phyloP scores from a whole-genome alignment of 441 rosid species.

The Gossypium schwendimanii region DNA sequence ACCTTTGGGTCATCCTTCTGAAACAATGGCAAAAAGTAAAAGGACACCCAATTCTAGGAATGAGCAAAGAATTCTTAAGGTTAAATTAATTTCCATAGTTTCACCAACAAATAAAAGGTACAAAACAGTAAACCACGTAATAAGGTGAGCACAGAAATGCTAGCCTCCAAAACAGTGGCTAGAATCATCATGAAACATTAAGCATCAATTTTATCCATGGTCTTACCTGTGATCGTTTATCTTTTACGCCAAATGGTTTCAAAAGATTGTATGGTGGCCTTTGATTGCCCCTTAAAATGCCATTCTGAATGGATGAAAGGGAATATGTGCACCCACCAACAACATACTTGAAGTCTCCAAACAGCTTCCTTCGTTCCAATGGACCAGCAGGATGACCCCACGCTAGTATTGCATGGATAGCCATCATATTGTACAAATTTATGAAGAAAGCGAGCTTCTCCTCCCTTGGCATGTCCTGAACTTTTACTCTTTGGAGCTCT shows the following conservation, averaged over 20 bases:
- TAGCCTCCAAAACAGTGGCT: background rate
- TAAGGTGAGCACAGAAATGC: background rate
- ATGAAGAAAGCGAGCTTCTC: conserved; percentile 75
- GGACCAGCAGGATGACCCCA: conserved; percentile 67
- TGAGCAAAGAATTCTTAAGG: background rate
- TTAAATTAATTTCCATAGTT: background rate
- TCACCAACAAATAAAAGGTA: background rate
- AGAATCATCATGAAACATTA: background rate
- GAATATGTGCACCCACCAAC: conserved; percentile 69
- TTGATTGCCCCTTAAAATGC: conserved; percentile 71
- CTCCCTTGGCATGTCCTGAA: conserved; percentile 58
- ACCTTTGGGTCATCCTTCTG: background rate
- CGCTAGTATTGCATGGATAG: conserved; percentile 67
- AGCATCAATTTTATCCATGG: background rate
- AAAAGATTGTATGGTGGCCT: conserved; percentile 64
- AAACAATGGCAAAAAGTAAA: background rate
- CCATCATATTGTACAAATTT: conserved; percentile 85
- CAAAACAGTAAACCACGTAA: background rate
- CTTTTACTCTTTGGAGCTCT: conserved; percentile 71
- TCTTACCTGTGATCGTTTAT: conserved; percentile 57
- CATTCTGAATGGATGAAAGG: conserved; percentile 77
- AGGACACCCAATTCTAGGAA: background rate
- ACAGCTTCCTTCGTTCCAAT: conserved; percentile 60
- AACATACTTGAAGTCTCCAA: conserved; percentile 74
- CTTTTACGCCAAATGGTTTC: conserved; percentile 68